These are phyloP conservation scores for Lipomyces chichibuensis DNA, from an alignment of 805 yeast genomes.

Conservation along the genomic window DNA sequence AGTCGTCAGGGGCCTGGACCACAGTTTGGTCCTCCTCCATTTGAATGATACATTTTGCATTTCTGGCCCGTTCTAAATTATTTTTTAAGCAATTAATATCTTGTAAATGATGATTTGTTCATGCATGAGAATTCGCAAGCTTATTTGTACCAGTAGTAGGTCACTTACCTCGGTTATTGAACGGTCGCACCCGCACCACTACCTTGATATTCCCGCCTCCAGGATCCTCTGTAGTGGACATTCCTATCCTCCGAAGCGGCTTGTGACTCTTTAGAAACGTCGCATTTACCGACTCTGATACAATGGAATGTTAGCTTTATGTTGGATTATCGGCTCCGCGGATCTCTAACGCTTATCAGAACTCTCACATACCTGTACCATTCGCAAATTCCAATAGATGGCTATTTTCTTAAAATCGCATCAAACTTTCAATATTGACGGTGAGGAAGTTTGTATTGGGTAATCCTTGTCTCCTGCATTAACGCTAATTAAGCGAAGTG, in stretches of 20 bases:
- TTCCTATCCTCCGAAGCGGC: background rate
- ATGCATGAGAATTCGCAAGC: background rate
- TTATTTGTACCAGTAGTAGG: background rate
- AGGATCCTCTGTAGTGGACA: constrained; percentile 25
- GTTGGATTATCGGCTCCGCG: background rate
- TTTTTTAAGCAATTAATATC: background rate
- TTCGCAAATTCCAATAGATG: background rate
- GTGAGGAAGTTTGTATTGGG: background rate
- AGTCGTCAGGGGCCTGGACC: constrained; percentile 16
- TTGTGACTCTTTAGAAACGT: background rate
- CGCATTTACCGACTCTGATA: background rate
- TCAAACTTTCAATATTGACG: background rate
- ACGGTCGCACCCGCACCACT: constrained; percentile 48
- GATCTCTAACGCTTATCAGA: background rate
- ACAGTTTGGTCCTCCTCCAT: constrained; percentile 29
- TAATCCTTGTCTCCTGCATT: background rate
- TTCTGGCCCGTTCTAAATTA: constrained; percentile 21
- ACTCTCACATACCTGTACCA: background rate
- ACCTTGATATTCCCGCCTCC: constrained; percentile 45
- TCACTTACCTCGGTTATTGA: constrained; percentile 38
- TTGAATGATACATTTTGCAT: constrained; percentile 26
- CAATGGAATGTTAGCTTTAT: background rate
- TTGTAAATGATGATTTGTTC: background rate
- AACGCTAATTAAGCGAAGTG: background rate
- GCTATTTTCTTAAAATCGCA: background rate